A percentile compares a stretch with the other conserved stretches of the same genome.
phyloP scores from a whole-genome alignment of 768 basidiomycete genomes.

The Filobasidium wieringae region DNA sequence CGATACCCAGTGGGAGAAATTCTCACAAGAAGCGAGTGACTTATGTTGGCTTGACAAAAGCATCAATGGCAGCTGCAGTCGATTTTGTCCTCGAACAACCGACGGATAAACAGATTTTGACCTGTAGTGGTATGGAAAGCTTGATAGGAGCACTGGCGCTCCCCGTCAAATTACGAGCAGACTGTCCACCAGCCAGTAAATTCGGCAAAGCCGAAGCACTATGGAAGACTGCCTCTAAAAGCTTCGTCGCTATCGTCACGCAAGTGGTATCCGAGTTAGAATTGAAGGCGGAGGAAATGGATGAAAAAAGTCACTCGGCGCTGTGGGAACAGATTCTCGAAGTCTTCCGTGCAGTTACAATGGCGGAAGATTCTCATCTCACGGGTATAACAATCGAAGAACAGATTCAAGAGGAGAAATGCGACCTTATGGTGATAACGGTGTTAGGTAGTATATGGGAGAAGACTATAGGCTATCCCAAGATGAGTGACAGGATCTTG shows the following conservation, averaged over 20 bases:
- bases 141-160: constrained; percentile 73
- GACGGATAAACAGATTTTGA: constrained; percentile 51
- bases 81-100: constrained; percentile 51
- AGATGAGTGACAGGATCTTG: constrained; percentile 62
- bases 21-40: constrained; percentile 58
- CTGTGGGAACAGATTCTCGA: constrained; percentile 60
- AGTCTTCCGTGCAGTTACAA: constrained; percentile 20
- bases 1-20: constrained; percentile 24
- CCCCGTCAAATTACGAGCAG: constrained; percentile 87
- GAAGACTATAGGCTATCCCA: constrained; percentile 56
- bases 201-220: constrained; percentile 75
- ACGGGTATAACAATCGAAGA: constrained; percentile 42
- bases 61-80: constrained; percentile 68
- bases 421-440: constrained; percentile 74
- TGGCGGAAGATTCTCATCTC: constrained; percentile 41
- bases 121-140: constrained; percentile 72
- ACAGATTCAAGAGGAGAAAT: constrained; percentile 70
- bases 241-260: not conserved
- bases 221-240: constrained; percentile 58
- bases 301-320: constrained; percentile 56
- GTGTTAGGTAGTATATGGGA: no score
- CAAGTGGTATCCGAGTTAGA: not conserved
- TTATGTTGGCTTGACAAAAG: constrained; percentile 81
- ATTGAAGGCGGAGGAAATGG: not conserved
- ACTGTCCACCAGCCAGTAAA: constrained; percentile 78